A percentile compares a stretch with the other conserved stretches of the same genome.
Conservation (phyloP, 352 stramenopile species). For the Pythium myriotylum region DNA sequence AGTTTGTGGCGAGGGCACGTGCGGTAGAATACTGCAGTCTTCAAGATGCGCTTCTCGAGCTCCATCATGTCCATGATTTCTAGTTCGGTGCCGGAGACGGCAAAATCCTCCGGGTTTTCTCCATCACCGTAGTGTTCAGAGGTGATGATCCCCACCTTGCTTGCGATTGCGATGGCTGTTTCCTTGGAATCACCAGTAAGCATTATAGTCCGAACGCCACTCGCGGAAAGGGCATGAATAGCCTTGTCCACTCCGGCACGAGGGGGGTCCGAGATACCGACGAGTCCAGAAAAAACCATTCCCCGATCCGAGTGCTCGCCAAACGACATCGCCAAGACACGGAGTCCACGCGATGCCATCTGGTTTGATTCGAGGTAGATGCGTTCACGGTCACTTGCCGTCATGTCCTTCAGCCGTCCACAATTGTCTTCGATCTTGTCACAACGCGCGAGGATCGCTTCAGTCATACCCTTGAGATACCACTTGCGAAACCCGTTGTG, state of each 20-base stretch:
- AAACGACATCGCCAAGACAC: conserved; percentile 91
- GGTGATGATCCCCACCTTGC: conserved; percentile 93
- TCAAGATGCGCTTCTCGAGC: conserved; percentile 81
- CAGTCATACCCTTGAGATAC: conserved; percentile 85
- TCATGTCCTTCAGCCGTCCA: conserved; percentile 68
- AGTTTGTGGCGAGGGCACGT: conserved; percentile 96
- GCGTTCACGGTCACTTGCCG: conserved; percentile 56
- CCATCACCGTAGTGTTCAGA: conserved; percentile 47
- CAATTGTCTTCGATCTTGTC: conserved; percentile 79
- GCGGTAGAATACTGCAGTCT: conserved; percentile 95
- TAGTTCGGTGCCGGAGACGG: conserved; percentile 87
- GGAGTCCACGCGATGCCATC: conserved; percentile 79
- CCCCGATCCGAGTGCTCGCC: conserved; percentile 76
- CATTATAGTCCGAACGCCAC: conserved; percentile 87
- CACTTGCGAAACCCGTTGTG: conserved; percentile 56
- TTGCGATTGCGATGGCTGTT: conserved; percentile 94
- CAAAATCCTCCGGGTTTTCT: conserved; percentile 43
- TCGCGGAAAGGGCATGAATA: conserved; percentile 53
- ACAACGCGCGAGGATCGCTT: conserved; percentile 74
- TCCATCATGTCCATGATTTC: conserved; percentile 89
- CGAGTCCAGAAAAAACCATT: conserved; percentile 92
- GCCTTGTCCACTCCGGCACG: conserved; percentile 68
- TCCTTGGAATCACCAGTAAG: conserved; percentile 96
- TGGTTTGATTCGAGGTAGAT: conserved; percentile 61
- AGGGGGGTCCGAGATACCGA: conserved; percentile 91